These are phyloP conservation scores for Kalanchoe fedtschenkoi DNA, from an alignment of 164 flowering plant species.

Conservation along the genomic window DNA sequence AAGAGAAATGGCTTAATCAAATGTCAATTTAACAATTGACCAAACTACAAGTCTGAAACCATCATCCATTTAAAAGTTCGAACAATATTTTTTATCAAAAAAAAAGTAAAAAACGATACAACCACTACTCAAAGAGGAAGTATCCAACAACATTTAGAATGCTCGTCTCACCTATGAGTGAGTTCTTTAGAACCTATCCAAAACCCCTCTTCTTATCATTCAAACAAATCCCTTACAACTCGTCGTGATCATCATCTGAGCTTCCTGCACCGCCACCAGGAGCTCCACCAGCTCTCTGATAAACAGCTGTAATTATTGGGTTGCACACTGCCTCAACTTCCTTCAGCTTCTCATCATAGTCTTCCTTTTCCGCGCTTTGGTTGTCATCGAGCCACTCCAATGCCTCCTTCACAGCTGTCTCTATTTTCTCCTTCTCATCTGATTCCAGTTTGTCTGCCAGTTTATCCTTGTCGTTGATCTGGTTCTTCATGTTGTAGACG, in stretches of 20 bases:
- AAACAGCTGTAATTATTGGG: constrained; percentile 11
- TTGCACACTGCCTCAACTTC: constrained; percentile 16
- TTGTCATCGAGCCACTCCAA: constrained; percentile 13
- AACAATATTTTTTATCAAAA: no score
- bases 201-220: not conserved
- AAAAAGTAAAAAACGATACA: no score
- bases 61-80: no score
- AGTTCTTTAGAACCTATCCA: not conserved
- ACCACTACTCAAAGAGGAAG: no score
- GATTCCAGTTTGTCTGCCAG: constrained; percentile 14
- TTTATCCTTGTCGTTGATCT: constrained; percentile 12
- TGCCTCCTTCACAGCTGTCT: constrained; percentile 11
- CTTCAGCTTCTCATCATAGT: constrained; percentile 14
- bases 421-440: constrained; percentile 14
- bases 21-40: no score
- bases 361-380: constrained; percentile 13
- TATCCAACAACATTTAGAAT: not conserved
- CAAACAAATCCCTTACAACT: constrained; percentile 5
- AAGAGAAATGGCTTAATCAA: no score
- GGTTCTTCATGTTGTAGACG: constrained; percentile 14
- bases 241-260: constrained; percentile 8
- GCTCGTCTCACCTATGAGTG: no score
- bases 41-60: no score
- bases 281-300: constrained; percentile 13
- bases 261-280: constrained; percentile 5